Evolutionary conservation across 352 stramenopile species (phyloP).

Genomic region (Phytophthora sp.): DNA sequence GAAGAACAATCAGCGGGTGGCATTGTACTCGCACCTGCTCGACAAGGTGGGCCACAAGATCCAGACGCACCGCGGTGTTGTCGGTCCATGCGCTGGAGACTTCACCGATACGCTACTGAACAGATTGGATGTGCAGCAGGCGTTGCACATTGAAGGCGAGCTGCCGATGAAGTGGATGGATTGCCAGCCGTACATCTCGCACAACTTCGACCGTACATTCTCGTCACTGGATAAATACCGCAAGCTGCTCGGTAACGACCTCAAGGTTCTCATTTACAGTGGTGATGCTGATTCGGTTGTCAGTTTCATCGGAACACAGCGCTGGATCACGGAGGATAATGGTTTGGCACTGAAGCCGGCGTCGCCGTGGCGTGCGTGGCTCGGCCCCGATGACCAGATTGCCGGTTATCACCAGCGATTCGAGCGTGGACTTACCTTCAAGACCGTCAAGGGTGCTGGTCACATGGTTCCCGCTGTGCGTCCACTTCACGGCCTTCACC

Average conservation of each 20-base stretch:
- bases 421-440: conserved; percentile 75
- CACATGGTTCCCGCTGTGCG: conserved; percentile 86
- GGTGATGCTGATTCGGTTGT: conserved; percentile 75
- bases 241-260: conserved; percentile 50
- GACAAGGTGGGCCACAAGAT: conserved; percentile 34
- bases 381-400: conserved; percentile 73
- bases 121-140: conserved; percentile 54
- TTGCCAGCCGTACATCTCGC: conserved; percentile 60
- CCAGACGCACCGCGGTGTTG: conserved; percentile 53
- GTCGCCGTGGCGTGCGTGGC: conserved; percentile 59
- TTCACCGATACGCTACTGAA: conserved; percentile 64
- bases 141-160: conserved; percentile 57
- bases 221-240: conserved; percentile 72
- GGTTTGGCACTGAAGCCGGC: conserved; percentile 51
- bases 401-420: conserved; percentile 86
- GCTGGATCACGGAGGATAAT: conserved; percentile 61
- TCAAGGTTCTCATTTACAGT: conserved; percentile 71
- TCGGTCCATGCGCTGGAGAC: conserved; percentile 61
- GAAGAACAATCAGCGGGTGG: conserved; percentile 52
- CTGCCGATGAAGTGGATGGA: conserved; percentile 56
- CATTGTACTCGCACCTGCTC: conserved; percentile 44
- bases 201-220: conserved; percentile 46
- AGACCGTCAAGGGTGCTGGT: conserved; percentile 91
- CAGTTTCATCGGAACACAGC: conserved; percentile 87
- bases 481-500: conserved; percentile 63